phyloP scores from a whole-genome alignment of 2,329 filamentous ascomycete genomes.

The Talaromyces verruculosus region DNA sequence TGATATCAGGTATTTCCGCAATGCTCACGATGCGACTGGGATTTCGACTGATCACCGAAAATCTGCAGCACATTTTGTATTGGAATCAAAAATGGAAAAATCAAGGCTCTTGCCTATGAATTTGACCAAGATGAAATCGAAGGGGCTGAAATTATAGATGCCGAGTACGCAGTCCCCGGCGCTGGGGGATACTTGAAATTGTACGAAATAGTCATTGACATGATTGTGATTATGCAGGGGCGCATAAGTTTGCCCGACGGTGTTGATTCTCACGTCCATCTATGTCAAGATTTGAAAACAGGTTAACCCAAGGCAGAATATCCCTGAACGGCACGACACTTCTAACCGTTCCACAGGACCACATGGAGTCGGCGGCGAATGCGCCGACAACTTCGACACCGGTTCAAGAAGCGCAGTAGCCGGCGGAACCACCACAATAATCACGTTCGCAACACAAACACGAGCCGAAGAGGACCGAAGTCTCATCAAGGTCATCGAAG shows the following conservation, averaged over 20 bases:
- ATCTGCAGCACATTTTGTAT: not conserved
- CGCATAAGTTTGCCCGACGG: constrained; percentile 48
- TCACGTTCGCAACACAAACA: constrained; percentile 51
- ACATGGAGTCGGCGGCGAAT: constrained; percentile 1
- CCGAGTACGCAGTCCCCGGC: constrained; percentile 32
- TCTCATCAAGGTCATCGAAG: constrained; percentile 44
- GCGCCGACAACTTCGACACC: constrained; percentile 46
- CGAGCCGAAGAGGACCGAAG: constrained; percentile 41
- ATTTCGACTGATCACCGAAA: not conserved
- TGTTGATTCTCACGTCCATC: constrained; percentile 52
- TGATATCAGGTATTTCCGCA: not conserved
- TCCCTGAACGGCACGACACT: not conserved
- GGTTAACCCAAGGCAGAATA: not conserved
- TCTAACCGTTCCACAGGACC: not conserved
- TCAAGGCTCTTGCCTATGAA: not conserved
- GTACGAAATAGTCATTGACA: not conserved
- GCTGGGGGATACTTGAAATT: not conserved
- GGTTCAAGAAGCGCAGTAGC: constrained; percentile 46
- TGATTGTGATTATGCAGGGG: not conserved
- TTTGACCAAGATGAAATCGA: not conserved
- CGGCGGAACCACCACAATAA: constrained; percentile 52
- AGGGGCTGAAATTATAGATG: constrained; percentile 34
- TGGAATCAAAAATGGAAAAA: constrained; percentile 4
- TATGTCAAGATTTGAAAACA: constrained; percentile 37
- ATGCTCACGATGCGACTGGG: not conserved